Evolutionary conservation across 2,329 filamentous ascomycete genomes (phyloP).

Genomic region (Akanthomyces uredinophilus): DNA sequence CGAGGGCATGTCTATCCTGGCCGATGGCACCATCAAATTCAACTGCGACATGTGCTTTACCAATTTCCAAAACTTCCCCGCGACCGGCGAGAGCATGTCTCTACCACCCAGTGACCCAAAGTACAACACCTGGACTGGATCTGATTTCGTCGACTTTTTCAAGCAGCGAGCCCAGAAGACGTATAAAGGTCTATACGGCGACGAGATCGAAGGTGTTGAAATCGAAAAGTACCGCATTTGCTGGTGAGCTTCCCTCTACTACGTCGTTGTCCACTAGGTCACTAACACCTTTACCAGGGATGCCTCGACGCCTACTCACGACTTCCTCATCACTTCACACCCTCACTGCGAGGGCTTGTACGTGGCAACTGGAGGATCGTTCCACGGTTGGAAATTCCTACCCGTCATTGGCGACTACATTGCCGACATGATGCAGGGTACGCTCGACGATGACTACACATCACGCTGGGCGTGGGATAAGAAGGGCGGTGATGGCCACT

Average conservation of each 20-base stretch:
- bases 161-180: conserved; percentile 38
- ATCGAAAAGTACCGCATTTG: conserved; percentile 42
- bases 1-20: conserved; percentile 40
- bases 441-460: conserved; percentile 32
- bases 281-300: conserved; percentile 41
- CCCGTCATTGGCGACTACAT: conserved; percentile 58
- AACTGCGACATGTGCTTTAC: conserved; percentile 56
- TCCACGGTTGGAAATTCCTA: conserved; percentile 62
- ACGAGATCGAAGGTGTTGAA: conserved; percentile 31
- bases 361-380: conserved; percentile 57
- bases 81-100: conserved; percentile 48
- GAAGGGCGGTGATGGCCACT: conserved; percentile 35
- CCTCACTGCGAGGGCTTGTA: conserved; percentile 47
- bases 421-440: conserved; percentile 41
- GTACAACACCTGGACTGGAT: conserved; percentile 39
- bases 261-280: background rate
- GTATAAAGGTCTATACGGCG: conserved; percentile 37
- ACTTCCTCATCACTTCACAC: conserved; percentile 55
- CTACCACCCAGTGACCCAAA: conserved; percentile 38
- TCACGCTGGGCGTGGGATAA: conserved; percentile 44
- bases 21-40: conserved; percentile 52
- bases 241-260: conserved; percentile 32
- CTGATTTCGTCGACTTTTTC: conserved; percentile 36
- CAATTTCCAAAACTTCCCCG: conserved; percentile 43
- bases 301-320: conserved; percentile 55